Base-by-base conservation (phyloP, 1,139 yeast species). In the Saccharomyces hybrid region DNA sequence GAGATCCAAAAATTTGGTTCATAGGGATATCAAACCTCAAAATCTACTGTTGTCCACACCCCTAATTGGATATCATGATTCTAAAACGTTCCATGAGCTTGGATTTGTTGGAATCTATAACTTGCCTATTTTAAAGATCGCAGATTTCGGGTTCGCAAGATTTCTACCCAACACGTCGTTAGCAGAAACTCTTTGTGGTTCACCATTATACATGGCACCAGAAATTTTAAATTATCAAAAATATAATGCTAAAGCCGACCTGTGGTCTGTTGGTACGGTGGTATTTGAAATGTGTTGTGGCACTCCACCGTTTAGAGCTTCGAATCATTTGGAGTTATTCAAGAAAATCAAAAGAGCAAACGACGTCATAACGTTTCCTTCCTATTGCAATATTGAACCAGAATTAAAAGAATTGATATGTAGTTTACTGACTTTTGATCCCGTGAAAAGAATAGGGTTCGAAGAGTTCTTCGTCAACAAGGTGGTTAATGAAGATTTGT, bases 181-280 rank as follows among this genome's bases (percentile, higher is more conserved):
- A 80, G 98, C 99, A 1, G 99, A 93, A 70, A 93, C 99, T 2
- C 75, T 93, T 60, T 93, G 99, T 76, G 99, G 99, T 1, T 88
- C 97, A 9, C 99, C 99, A 1, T 74, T 93, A 49, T 93, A 95
- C 70, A 93, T 93, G 99, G 99, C 99, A 0, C 99, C 99, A 0
- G 99, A 93, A 71, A 95, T 93, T 51, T 77, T 93, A 63, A 78
- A 96, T 59, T 90, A 89, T 68, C 98, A 93, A 69, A 93, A 90
- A 71, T 93, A 93, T 72, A 90, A 91, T 64, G 99, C 98, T 3
- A 91, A 90, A 69, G 98, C 97, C 0, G 99, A 93, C 69, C 74
- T 93, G 59, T 93, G 99, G 99, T 89, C 97, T 1, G 97, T 93
- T 4, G 99, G 99, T 3, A 95, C 98, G 0, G 98, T 93, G 0